phyloP scores from a whole-genome alignment of 495 filamentous ascomycete species.

The Aspergillus hancockii region DNA sequence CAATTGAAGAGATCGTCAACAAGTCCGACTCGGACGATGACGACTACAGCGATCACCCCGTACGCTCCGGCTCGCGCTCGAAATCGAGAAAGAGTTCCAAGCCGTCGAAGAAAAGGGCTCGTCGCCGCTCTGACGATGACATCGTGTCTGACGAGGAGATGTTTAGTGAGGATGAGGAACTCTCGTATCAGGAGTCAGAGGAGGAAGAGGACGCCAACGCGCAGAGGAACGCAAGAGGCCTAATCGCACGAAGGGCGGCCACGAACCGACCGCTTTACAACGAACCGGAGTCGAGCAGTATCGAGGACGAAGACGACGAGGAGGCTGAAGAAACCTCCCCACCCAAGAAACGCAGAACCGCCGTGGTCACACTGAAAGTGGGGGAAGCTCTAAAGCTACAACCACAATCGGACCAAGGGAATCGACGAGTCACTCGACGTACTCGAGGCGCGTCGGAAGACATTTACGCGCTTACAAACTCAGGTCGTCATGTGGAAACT shows the following conservation, averaged over 20 bases:
- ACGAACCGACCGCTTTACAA: constrained; percentile 44
- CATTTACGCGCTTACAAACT: constrained; percentile 68
- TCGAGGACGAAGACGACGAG: constrained; percentile 44
- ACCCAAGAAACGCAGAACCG: constrained; percentile 37
- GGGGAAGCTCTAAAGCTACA: constrained; percentile 34
- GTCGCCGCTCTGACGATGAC: constrained; percentile 60
- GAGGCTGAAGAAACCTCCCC: constrained; percentile 29
- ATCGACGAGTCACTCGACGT: constrained; percentile 59
- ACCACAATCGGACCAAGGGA: constrained; percentile 30
- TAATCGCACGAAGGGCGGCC: constrained; percentile 65
- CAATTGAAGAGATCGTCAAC: constrained; percentile 72
- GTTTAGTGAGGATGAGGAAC: constrained; percentile 59
- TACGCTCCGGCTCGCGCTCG: constrained; percentile 35
- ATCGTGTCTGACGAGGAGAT: constrained; percentile 71
- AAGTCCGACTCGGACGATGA: constrained; percentile 84
- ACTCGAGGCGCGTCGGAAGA: constrained; percentile 60
- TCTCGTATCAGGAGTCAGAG: constrained; percentile 58
- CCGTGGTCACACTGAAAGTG: constrained; percentile 47
- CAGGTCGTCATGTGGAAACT: constrained; percentile 68
- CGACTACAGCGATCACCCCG: constrained; percentile 60
- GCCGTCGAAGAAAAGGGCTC: constrained; percentile 49
- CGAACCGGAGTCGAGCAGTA: constrained; percentile 24
- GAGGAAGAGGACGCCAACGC: constrained; percentile 65
- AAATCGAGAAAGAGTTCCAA: constrained; percentile 45
- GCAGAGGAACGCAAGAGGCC: constrained; percentile 66